A percentile compares a stretch with the other conserved stretches of the same genome.
phyloP scores from a whole-genome alignment of 331 rosid genomes.

The Rosa hybrid region DNA sequence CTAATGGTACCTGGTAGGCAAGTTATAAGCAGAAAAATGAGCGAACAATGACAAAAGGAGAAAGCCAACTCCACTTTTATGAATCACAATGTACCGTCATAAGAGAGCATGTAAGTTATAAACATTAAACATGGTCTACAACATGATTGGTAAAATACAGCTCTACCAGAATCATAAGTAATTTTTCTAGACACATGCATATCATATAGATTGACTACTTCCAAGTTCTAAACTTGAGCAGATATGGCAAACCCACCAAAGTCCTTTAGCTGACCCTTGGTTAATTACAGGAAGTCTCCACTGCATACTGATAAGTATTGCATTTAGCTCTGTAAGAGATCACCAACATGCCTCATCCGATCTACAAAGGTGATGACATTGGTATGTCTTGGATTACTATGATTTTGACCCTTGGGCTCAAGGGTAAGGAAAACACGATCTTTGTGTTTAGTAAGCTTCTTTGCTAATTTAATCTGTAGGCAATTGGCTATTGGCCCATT shows the following conservation, averaged over 20 bases:
- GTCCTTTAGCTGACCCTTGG: conserved; percentile 43
- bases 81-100: neutral
- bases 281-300: conserved; percentile 62
- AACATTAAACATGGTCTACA: neutral
- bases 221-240: neutral
- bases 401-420: conserved; percentile 74
- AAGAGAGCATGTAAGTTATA: neutral
- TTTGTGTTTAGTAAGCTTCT: conserved; percentile 60
- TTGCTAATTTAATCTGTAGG: conserved; percentile 77
- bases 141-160: neutral
- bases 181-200: neutral
- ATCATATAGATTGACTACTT: neutral
- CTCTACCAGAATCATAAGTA: neutral
- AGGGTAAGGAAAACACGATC: conserved; percentile 70
- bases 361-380: conserved; percentile 60
- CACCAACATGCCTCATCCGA: too few relatives aligned
- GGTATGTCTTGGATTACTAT: conserved; percentile 85
- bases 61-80: neutral
- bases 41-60: neutral
- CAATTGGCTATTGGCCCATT: conserved; percentile 41
- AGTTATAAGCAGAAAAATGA: neutral
- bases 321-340: too few relatives aligned
- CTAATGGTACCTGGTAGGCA: neutral
- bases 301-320: conserved; percentile 36
- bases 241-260: neutral